phyloP scores from a whole-genome alignment of 169 alveolate genomes.

The Plasmodium knowlesi region DNA sequence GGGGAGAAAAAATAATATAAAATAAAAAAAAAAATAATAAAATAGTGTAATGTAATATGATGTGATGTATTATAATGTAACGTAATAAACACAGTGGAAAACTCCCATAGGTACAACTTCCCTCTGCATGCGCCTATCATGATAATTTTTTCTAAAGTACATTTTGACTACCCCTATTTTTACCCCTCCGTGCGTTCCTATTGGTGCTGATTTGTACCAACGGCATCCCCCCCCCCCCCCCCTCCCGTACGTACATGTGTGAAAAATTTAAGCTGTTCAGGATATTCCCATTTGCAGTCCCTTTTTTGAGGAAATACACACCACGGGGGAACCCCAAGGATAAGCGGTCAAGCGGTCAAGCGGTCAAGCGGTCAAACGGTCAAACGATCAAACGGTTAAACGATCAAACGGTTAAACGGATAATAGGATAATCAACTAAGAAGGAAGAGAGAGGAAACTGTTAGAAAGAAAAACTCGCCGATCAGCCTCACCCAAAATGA shows the following conservation, averaged over 20 bases:
- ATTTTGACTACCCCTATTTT: neutral
- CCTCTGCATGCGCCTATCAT: neutral
- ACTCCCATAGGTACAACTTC: neutral
- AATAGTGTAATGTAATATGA: no score
- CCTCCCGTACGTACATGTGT: neutral
- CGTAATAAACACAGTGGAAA: neutral
- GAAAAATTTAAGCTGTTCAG: neutral
- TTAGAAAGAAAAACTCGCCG: neutral
- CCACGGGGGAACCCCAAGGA: neutral
- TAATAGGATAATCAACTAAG: neutral
- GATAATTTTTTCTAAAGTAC: neutral
- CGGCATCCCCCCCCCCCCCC: neutral
- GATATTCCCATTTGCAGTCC: neutral
- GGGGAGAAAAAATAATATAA: no score
- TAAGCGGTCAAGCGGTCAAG: neutral
- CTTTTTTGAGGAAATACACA: neutral
- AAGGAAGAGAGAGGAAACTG: neutral
- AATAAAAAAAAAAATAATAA: no score
- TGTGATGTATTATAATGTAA: neutral
- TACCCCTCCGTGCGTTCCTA: neutral
- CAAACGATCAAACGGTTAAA: no score
- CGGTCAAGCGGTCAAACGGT: no score
- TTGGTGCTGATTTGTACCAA: neutral
- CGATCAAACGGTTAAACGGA: neutral
- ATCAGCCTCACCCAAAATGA: slow-evolving; percentile 10